These are phyloP conservation scores for Periglandula ipomoeae DNA, from an alignment of 2,329 filamentous ascomycete species.

Conservation along the genomic window DNA sequence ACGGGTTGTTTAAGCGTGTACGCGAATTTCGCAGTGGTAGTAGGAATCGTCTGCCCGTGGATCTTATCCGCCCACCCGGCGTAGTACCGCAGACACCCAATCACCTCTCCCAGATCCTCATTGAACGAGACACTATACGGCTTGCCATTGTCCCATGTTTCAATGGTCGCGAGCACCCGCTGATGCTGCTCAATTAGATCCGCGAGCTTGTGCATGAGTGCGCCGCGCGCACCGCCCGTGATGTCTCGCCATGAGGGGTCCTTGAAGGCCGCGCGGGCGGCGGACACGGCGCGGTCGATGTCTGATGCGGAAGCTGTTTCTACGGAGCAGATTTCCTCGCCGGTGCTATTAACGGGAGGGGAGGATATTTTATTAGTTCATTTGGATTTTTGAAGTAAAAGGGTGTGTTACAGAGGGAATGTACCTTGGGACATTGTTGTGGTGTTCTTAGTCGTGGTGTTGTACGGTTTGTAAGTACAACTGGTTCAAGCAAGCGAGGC, in stretches of 20 bases:
- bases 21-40: conserved; percentile 57
- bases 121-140: conserved; percentile 57
- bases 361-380: background rate
- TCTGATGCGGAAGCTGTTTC: conserved; percentile 21
- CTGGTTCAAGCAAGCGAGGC: no score
- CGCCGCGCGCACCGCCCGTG: conserved; percentile 55
- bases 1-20: conserved; percentile 69
- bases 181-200: conserved; percentile 59
- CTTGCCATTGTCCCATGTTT: conserved; percentile 75
- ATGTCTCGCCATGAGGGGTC: conserved; percentile 61
- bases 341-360: conserved; percentile 16
- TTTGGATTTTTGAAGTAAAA: no score
- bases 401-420: no score
- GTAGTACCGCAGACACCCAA: conserved; percentile 57
- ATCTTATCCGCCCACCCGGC: conserved; percentile 74
- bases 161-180: conserved; percentile 38
- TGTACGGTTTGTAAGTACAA: no score
- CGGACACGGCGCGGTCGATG: conserved; percentile 23
- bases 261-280: conserved; percentile 59
- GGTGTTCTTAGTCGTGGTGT: no score
- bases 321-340: conserved; percentile 23
- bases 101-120: conserved; percentile 49
- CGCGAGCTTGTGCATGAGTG: conserved; percentile 61
- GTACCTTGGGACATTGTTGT: no score
- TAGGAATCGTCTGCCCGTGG: conserved; percentile 66